These are phyloP conservation scores for Canariomyces notabilis DNA, from an alignment of 2,329 filamentous ascomycete species.

Conservation along the genomic window DNA sequence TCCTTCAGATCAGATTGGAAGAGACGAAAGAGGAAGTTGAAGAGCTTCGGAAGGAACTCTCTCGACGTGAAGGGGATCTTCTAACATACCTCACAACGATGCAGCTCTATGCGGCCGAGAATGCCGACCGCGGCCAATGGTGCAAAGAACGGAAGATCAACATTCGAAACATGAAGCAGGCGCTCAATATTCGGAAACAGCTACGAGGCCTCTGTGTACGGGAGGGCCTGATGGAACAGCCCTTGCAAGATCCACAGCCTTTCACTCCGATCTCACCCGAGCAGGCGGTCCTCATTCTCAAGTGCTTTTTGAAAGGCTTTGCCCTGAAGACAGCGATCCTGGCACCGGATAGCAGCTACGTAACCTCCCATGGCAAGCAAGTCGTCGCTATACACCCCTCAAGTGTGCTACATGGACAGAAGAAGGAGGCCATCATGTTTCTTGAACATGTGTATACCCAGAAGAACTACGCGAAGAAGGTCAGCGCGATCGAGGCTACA, in stretches of 20 bases:
- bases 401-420: constrained; percentile 57
- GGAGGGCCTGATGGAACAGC: constrained; percentile 44
- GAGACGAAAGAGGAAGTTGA: constrained; percentile 51
- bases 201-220: constrained; percentile 52
- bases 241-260: constrained; percentile 49
- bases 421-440: constrained; percentile 64
- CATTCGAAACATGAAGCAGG: constrained; percentile 56
- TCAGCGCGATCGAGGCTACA: constrained; percentile 54
- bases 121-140: constrained; percentile 51
- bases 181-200: constrained; percentile 57
- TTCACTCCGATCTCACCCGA: constrained; percentile 52
- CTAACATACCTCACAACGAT: constrained; percentile 60
- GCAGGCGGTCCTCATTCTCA: constrained; percentile 48
- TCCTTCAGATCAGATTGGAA: constrained; percentile 54
- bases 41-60: constrained; percentile 50
- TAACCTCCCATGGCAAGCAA: constrained; percentile 56
- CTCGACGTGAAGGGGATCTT: constrained; percentile 59
- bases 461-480: constrained; percentile 63
- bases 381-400: constrained; percentile 58
- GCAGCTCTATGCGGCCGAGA: constrained; percentile 55
- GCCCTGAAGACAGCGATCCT: constrained; percentile 56
- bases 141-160: constrained; percentile 55
- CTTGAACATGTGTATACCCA: constrained; percentile 62
- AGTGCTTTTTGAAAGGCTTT: constrained; percentile 60
- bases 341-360: constrained; percentile 56